phyloP scores from a whole-genome alignment of 441 rosid genomes.

The Jatropha multifida region DNA sequence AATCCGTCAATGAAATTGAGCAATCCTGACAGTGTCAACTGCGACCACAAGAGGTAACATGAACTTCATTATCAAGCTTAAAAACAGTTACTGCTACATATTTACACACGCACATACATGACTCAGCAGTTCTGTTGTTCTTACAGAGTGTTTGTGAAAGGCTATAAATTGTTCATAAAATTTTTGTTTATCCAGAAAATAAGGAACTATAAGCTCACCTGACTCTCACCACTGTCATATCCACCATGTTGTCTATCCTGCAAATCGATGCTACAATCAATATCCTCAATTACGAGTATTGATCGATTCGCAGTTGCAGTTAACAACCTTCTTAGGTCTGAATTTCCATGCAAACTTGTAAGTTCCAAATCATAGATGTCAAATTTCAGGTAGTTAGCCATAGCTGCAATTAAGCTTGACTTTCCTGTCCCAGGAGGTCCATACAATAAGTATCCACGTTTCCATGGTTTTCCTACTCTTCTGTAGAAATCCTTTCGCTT shows the following conservation, averaged over 20 bases:
- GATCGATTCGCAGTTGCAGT: constrained; percentile 58
- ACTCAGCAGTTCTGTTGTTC: not conserved
- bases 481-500: constrained; percentile 29
- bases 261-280: constrained; percentile 60
- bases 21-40: constrained; percentile 41
- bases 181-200: not conserved
- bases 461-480: constrained; percentile 39
- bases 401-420: constrained; percentile 76
- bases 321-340: constrained; percentile 43
- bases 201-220: not conserved
- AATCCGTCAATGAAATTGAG: constrained; percentile 37
- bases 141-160: not conserved
- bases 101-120: not conserved
- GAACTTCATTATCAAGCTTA: not conserved
- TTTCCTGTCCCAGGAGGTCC: constrained; percentile 84
- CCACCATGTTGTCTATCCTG: constrained; percentile 33
- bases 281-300: constrained; percentile 64
- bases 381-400: constrained; percentile 67
- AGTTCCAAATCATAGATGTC: constrained; percentile 67
- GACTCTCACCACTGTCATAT: not conserved
- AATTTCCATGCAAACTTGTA: constrained; percentile 34
- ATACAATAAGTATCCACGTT: constrained; percentile 44
- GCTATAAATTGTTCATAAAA: not conserved
- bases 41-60: not conserved
- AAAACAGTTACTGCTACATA: not conserved